These are phyloP conservation scores for Celoporthe dispersa DNA, from an alignment of 2,329 filamentous ascomycete species.

Conservation along the genomic window DNA sequence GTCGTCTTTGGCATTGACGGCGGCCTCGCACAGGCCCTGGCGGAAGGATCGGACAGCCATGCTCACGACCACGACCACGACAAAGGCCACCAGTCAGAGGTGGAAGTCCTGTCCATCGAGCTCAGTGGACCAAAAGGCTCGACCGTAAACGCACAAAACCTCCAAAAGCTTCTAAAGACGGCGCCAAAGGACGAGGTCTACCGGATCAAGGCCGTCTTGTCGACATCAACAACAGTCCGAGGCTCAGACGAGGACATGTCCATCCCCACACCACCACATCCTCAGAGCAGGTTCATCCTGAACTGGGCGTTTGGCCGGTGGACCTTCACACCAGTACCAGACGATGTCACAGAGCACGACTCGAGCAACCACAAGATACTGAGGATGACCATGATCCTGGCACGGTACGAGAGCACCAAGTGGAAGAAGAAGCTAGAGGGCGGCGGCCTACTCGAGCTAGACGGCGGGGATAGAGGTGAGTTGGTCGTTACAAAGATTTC, in stretches of 20 bases:
- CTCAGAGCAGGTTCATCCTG: conserved; percentile 72
- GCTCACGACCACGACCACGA: conserved; percentile 47
- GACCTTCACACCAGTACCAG: conserved; percentile 73
- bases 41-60: conserved; percentile 45
- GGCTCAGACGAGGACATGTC: conserved; percentile 56
- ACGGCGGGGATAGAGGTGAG: conserved; percentile 49
- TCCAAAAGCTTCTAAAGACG: conserved; percentile 68
- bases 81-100: conserved; percentile 77
- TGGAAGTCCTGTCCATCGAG: conserved; percentile 87
- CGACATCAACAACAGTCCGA: conserved; percentile 49
- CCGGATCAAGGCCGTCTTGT: conserved; percentile 79
- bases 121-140: conserved; percentile 52
- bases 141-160: conserved; percentile 60
- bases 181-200: conserved; percentile 95
- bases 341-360: conserved; percentile 52
- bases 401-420: conserved; percentile 72
- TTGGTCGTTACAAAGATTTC: conserved; percentile 58
- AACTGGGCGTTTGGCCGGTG: conserved; percentile 98
- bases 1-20: conserved; percentile 88
- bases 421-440: conserved; percentile 76
- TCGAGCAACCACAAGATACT: conserved; percentile 60
- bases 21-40: conserved; percentile 66
- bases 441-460: conserved; percentile 57
- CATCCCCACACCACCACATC: conserved; percentile 37
- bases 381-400: conserved; percentile 77